Evolutionary conservation across 441 rosid genomes (phyloP).

Genomic region (Theobroma grandiflorum): DNA sequence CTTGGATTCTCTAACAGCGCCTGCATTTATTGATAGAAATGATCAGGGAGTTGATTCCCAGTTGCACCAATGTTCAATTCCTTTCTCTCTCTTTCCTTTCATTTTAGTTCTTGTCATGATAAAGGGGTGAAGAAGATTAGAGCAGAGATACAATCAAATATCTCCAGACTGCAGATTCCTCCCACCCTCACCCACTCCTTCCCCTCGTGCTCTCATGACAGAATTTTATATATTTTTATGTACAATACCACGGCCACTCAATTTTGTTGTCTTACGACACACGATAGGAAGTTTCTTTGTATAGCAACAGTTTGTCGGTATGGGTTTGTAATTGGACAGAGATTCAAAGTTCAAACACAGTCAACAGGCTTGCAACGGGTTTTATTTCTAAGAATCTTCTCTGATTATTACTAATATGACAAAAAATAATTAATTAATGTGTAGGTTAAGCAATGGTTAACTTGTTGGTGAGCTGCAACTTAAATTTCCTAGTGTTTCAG

Average conservation of each 20-base stretch:
- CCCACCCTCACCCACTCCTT: background rate
- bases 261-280: background rate
- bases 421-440: no score
- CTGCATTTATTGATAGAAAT: background rate
- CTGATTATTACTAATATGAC: background rate
- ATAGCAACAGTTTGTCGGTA: constrained; percentile 1
- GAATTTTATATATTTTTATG: background rate
- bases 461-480: background rate
- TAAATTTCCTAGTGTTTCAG: background rate
- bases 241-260: background rate
- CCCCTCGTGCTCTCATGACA: background rate
- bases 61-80: background rate
- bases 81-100: background rate
- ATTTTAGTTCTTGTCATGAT: background rate
- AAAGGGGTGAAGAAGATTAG: background rate
- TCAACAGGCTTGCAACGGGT: background rate
- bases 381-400: constrained; percentile 14
- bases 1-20: constrained; percentile 10
- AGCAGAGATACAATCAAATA: background rate
- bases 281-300: constrained; percentile 6
- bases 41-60: constrained; percentile 4
- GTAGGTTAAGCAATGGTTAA: no score
- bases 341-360: background rate
- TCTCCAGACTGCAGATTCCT: background rate
- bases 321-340: constrained; percentile 10